Evolutionary conservation across 257 asterid species (phyloP).

Genomic region (Solanum stenotomum): DNA sequence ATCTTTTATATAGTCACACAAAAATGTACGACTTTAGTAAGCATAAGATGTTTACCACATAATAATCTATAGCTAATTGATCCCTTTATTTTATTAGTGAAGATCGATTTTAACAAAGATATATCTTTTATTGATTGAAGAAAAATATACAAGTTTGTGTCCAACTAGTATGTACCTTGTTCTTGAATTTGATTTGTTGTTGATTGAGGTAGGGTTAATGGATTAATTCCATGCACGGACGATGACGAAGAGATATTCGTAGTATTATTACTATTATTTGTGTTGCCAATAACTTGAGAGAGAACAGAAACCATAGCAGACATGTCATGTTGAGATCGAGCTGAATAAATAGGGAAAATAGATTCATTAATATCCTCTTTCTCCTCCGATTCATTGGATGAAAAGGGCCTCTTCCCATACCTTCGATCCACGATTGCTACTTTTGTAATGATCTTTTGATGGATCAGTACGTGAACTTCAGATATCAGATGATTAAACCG

Average conservation of each 20-base stretch:
- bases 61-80: neutral
- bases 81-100: neutral
- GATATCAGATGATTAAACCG: neutral
- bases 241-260: neutral
- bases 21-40: neutral
- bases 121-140: neutral
- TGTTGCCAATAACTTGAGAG: slow-evolving; percentile 4
- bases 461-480: neutral
- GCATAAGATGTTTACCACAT: neutral
- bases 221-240: neutral
- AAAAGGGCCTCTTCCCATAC: slow-evolving; percentile 27
- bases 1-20: neutral
- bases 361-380: neutral
- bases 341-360: neutral
- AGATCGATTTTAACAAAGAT: neutral
- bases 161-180: neutral
- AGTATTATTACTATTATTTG: neutral
- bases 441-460: neutral
- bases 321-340: neutral
- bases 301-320: slow-evolving; percentile 6
- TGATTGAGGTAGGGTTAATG: neutral
- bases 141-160: neutral
- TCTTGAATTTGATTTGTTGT: neutral
- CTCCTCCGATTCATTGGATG: slow-evolving; percentile 19
- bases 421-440: neutral